Base-by-base conservation (phyloP, 2,329 filamentous ascomycete genomes). In the Trichoderma sp. region DNA sequence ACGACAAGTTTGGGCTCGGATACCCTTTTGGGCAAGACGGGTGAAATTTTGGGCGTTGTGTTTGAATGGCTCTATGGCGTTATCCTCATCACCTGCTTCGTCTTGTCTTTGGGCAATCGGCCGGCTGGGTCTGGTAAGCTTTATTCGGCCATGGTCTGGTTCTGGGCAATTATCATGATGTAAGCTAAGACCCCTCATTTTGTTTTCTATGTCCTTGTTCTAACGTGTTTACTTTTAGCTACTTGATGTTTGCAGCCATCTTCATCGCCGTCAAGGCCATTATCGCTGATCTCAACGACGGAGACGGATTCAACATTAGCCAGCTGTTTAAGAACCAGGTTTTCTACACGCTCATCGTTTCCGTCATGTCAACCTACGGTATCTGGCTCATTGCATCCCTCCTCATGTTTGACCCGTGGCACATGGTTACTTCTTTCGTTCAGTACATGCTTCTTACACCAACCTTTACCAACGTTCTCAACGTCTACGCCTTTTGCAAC, bases 401-500 rank as follows among this genome's bases (percentile, higher is more conserved):
- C 75, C 86, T 99, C 76, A 98, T 98, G 90, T 90, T 98, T 82
- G 96, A 99, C 81, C 96, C 96, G 4, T 99, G 96, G 95, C 96
- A 99, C 84, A 98, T 99, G 94, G 88, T 97, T 81, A 98, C 96
- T n/a, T 91, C 92, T 72, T 94, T 98, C 82, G 82, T 94, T 63
- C 96, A 98, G 88, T 99, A 99, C 81, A 90, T 98, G 77, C 89
- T 98, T 56, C 88, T 99, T 72, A 97, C 95, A 0, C 96, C 96
- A 0, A 97, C 95, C 0, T 99, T 97, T 84, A 97, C 97, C 85
- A 99, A 98, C 83, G 95, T 98, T 72, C 90, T 99, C 78, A 99
- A 98, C 85, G 96, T 99, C 71, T 99, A 98, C 83, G 95, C 95
- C 73, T 99, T 99, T 83, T 98, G 95, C 84, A 98, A 98, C 83